Base-by-base conservation (phyloP, 345 rosid species). In the Murraya paniculata region DNA sequence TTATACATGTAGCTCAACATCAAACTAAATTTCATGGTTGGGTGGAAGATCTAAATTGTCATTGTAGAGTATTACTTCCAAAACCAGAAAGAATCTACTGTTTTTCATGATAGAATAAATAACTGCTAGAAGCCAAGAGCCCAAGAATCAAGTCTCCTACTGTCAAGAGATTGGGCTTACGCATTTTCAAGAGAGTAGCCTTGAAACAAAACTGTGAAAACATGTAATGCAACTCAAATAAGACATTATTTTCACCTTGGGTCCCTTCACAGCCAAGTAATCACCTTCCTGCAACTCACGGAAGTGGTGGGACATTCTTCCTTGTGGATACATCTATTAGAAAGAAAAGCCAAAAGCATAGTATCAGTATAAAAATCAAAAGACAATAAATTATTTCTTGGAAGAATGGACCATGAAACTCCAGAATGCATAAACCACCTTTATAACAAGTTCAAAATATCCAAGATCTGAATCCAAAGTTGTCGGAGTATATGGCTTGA, bases 271-370 rank as follows among this genome's bases (percentile, higher is more conserved):
- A 39, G 92, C 77, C 77, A 91, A 75, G 85, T 68, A 81, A 78
- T 87, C 91, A 60, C 93, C 92, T 72, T 78, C 93, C 3, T 72
- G 65, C 92, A 91, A 79, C 84, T 87, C 88, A 27, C 91, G 84
- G 76, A 91, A 87, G 69, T 90, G 91, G 78, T 90, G 92, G 72
- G 95, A 90, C 95, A 90, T 91, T 84, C 92, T 81, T 85, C 93
- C 95, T 83, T 87, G 91, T 18, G 92, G 92, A 84, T 91, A 90
- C 95, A 91, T 91, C 93, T 90, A 78, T 61, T 22, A 21, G 31
- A 68, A 22, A 4, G 2, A 70, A 62, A 55, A 80, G 18, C 28
- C 30, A n/a, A 56, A 45, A 50, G 14, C 59, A 36, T 30, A 59
- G 65, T 31, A 73, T 33, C 36, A 56, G 19, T 14, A 50, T 33